Evolutionary conservation across 306 rosid species (phyloP).

Genomic region (Luffa aegyptiaca): DNA sequence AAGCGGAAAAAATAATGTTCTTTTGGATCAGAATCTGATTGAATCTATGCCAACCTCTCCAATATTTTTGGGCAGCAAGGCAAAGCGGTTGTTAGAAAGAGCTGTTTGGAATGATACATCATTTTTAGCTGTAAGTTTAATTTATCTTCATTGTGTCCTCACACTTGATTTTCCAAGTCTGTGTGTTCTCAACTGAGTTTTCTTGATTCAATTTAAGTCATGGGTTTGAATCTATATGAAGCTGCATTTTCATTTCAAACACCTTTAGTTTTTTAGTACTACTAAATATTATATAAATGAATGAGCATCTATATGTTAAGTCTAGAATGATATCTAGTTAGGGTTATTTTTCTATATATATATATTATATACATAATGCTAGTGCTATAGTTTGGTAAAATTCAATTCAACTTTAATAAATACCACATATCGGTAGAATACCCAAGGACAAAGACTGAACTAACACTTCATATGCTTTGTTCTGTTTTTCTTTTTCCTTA

Average conservation of each 20-base stretch:
- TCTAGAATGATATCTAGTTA: background rate
- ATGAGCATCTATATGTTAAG: background rate
- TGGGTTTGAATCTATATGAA: background rate
- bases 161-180: background rate
- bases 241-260: background rate
- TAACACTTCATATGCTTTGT: background rate
- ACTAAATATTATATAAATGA: background rate
- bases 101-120: slow-evolving; percentile 96
- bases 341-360: background rate
- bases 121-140: slow-evolving; percentile 80
- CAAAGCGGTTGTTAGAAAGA: slow-evolving; percentile 78
- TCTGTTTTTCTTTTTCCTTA: too few relatives aligned
- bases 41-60: slow-evolving; percentile 99
- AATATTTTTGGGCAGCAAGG: slow-evolving; percentile 87
- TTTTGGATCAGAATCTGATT: slow-evolving; percentile 86
- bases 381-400: background rate
- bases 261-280: background rate
- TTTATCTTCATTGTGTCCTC: background rate
- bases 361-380: background rate
- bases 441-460: background rate
- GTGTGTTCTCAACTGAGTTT: background rate
- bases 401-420: background rate
- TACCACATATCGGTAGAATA: background rate
- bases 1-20: slow-evolving; percentile 75
- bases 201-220: background rate